Conservation (phyloP, 495 filamentous ascomycete species). For the Thermothielavioides terrestris region DNA sequence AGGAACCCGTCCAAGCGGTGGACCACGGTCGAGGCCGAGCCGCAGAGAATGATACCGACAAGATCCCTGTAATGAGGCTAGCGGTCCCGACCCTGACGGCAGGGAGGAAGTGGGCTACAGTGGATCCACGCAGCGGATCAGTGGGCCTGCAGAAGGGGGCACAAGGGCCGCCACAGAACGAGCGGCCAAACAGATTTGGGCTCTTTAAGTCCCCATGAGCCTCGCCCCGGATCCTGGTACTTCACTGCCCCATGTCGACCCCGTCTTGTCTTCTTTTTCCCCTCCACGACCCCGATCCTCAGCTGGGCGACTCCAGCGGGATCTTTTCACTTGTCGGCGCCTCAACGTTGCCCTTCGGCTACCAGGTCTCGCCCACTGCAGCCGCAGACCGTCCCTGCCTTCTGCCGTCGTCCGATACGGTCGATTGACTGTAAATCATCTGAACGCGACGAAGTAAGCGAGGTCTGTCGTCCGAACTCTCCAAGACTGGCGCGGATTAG, state of each 20-base stretch:
- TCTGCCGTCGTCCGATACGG: too few species aligned
- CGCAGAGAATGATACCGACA: background rate
- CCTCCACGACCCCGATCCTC: background rate
- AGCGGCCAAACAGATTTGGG: conserved; percentile 1
- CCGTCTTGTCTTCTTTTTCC: background rate
- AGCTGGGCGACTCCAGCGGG: too few species aligned
- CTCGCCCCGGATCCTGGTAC: conserved; percentile 2
- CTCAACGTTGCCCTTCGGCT: too few species aligned
- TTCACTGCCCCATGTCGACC: background rate
- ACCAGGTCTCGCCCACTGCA: too few species aligned
- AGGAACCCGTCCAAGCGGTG: too few species aligned
- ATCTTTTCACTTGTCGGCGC: too few species aligned
- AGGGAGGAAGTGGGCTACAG: conserved; percentile 1
- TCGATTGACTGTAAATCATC: too few species aligned
- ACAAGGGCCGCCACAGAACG: background rate
- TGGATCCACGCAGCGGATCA: background rate
- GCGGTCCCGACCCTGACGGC: background rate
- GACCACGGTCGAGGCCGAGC: too few species aligned
- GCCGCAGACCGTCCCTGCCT: too few species aligned
- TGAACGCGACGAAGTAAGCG: too few species aligned
- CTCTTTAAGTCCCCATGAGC: conserved; percentile 5
- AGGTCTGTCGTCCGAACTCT: too few species aligned
- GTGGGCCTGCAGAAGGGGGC: conserved; percentile 2
- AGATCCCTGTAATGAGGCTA: background rate
- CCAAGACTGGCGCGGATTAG: too few species aligned